These are phyloP conservation scores for Arthroderma sp. DNA, from an alignment of 2,329 filamentous ascomycete species.

Conservation along the genomic window DNA sequence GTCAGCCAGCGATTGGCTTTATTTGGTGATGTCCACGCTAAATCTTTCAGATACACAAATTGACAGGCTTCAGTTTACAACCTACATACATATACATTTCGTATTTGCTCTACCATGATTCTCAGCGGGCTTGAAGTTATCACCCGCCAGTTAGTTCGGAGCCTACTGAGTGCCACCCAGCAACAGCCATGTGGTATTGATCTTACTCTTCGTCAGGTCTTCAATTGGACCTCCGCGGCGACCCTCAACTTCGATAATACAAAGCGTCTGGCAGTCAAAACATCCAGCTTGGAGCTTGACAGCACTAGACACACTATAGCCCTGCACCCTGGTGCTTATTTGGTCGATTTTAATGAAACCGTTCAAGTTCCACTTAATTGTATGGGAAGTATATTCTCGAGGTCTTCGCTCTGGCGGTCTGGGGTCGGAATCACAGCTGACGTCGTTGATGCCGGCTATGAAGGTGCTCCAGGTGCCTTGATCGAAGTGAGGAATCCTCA, in stretches of 20 bases:
- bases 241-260: slow-evolving; percentile 12
- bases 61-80: no score
- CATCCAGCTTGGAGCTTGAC: not conserved
- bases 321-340: slow-evolving; percentile 22
- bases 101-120: no score
- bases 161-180: no score
- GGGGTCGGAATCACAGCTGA: slow-evolving; percentile 26
- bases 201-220: slow-evolving; percentile 13
- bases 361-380: slow-evolving; percentile 26
- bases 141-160: no score
- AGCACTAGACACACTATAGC: slow-evolving; percentile 6
- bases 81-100: no score
- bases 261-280: slow-evolving; percentile 9
- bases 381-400: slow-evolving; percentile 28
- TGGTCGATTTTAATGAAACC: slow-evolving; percentile 30
- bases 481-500: slow-evolving; percentile 25
- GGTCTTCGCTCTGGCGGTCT: slow-evolving; percentile 30
- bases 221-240: slow-evolving; percentile 12
- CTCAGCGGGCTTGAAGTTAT: no score
- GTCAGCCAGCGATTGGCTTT: no score
- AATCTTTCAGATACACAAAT: no score
- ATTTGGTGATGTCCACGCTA: no score
- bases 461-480: slow-evolving; percentile 28
- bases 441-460: slow-evolving; percentile 32
- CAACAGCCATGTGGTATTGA: slow-evolving; percentile 16